These are phyloP conservation scores for Ananas comosus DNA, from an alignment of 176 grass and related monocot genomes.

Conservation along the genomic window DNA sequence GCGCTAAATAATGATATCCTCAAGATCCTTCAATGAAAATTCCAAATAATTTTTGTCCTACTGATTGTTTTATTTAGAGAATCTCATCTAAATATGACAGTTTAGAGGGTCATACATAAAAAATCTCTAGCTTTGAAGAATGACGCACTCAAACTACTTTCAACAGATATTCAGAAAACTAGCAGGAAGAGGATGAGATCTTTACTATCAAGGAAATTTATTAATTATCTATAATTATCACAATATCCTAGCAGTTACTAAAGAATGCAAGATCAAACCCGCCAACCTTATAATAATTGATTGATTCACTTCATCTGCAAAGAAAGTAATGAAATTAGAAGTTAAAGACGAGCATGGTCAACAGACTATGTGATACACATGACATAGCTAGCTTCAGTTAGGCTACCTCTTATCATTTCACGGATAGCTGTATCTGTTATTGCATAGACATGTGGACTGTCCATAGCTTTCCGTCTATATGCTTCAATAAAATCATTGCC, in stretches of 20 bases:
- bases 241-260: background rate
- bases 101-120: no score
- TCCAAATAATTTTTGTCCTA: no score
- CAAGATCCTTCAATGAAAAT: no score
- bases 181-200: no score
- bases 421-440: conserved; percentile 82
- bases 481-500: conserved; percentile 73
- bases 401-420: conserved; percentile 91
- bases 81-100: no score
- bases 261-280: conserved; percentile 2
- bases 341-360: background rate
- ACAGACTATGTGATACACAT: background rate
- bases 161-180: no score
- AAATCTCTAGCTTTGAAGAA: no score
- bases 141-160: no score
- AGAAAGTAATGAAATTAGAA: conserved; percentile 20
- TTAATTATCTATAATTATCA: background rate
- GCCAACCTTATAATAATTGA: conserved; percentile 97
- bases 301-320: conserved; percentile 98
- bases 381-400: conserved; percentile 5
- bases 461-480: conserved; percentile 73
- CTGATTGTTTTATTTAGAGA: no score
- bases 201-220: no score
- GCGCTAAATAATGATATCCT: no score
- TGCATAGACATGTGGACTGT: conserved; percentile 92